Conservation (phyloP, 1,139 yeast genomes). For the Lodderomyces elongisporus region DNA sequence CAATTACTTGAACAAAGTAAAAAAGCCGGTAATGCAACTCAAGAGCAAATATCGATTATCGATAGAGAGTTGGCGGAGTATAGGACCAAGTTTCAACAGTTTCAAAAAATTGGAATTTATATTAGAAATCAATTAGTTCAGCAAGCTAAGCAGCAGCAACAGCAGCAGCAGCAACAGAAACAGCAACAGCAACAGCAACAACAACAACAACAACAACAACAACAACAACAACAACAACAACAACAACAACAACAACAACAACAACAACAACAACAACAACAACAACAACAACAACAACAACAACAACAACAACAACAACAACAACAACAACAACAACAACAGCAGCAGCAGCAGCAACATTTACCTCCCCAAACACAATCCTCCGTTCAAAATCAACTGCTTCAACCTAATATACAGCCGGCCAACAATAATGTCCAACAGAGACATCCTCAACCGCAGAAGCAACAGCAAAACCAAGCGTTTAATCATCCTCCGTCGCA, state of each 20-base stretch:
- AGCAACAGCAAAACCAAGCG: slow-evolving; percentile 1
- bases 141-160: slow-evolving; percentile 22
- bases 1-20: slow-evolving; percentile 27
- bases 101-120: slow-evolving; percentile 35
- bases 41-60: slow-evolving; percentile 27
- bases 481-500: no score
- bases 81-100: slow-evolving; percentile 33
- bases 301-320: slow-evolving; percentile 5
- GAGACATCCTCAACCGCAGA: neutral
- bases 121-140: slow-evolving; percentile 39
- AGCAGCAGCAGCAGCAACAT: slow-evolving; percentile 9
- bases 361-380: slow-evolving; percentile 5
- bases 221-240: slow-evolving; percentile 8
- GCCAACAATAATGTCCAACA: no score
- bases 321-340: slow-evolving; percentile 5
- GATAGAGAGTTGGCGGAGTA: slow-evolving; percentile 37
- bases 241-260: slow-evolving; percentile 6
- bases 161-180: slow-evolving; percentile 9
- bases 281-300: slow-evolving; percentile 8
- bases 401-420: no score
- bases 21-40: slow-evolving; percentile 18
- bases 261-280: slow-evolving; percentile 6
- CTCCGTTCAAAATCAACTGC: slow-evolving; percentile 9
- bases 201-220: slow-evolving; percentile 6
- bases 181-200: slow-evolving; percentile 8